Conservation (phyloP, 2,329 filamentous ascomycete genomes). For the Talaromyces amestolkiae region DNA sequence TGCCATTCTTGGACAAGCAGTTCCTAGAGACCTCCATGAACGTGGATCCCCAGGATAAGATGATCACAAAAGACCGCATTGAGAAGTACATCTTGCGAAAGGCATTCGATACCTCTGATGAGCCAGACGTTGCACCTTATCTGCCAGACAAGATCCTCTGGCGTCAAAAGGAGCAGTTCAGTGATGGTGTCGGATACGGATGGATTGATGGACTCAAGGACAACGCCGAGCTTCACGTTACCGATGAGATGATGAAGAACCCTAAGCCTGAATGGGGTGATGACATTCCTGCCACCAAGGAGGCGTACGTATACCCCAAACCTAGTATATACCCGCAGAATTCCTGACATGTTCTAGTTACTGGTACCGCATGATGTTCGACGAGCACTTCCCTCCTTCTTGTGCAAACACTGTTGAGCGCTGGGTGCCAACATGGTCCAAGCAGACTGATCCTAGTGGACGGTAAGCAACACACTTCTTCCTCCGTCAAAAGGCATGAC, state of each 20-base stretch:
- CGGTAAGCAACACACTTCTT: conserved; percentile 53
- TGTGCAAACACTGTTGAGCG: conserved; percentile 92
- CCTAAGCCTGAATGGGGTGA: conserved; percentile 93
- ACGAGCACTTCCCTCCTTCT: conserved; percentile 92
- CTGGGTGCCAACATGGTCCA: conserved; percentile 96
- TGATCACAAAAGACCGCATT: conserved; percentile 84
- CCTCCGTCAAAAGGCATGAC: background rate
- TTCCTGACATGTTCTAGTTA: conserved; percentile 54
- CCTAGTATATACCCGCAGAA: background rate
- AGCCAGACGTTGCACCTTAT: conserved; percentile 77
- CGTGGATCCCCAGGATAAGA: conserved; percentile 91
- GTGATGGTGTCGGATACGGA: conserved; percentile 95
- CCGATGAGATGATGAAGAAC: conserved; percentile 97
- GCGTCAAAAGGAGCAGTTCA: conserved; percentile 99
- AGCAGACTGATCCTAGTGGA: conserved; percentile 93
- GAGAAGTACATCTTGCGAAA: conserved; percentile 99
- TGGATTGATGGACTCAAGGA: conserved; percentile 99
- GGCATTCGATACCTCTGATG: conserved; percentile 89
- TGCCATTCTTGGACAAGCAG: conserved; percentile 96
- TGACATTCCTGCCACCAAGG: conserved; percentile 94
- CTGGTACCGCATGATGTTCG: conserved; percentile 98
- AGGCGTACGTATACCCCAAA: conserved; percentile 63
- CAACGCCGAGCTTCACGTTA: conserved; percentile 82
- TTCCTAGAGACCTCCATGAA: conserved; percentile 93
- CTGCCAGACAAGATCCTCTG: conserved; percentile 95